Evolutionary conservation across 2,329 filamentous ascomycete genomes (phyloP), one percentile per base, ranked within the genome.

Genomic region (Cladosporium sp.): DNA sequence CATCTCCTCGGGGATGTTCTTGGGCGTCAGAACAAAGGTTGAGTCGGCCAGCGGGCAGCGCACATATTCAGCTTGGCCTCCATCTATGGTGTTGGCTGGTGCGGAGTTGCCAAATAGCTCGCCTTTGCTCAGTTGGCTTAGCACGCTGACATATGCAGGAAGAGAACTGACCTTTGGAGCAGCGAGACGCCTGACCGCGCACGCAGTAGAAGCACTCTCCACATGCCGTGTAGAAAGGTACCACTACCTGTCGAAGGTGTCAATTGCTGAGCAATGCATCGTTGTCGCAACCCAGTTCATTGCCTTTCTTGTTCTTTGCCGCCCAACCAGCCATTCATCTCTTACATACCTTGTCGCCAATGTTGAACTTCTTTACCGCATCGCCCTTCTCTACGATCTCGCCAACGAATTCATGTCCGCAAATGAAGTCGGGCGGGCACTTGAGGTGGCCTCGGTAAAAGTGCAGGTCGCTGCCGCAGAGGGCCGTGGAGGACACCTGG

Each of bases 391-490:
- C 80, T 29, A 84, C 78, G 8, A 95, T 81, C 19, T 76, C 79
- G 4, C 91, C 91, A 2, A 88, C 89, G 64, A 95, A 95, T 64
- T 96, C 91, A 66, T 96, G 91, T 52, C 88, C 86, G 81, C 61
- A 65, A 52, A 85, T 80, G 62, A 83, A 84, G 29, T 75, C 80
- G 0, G 85, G 80, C 1, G 70, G 75, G 6, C 83, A 85, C 19
- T 82, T 78, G 64, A 95, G 83, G 61, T 89, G 85, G 30, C 91
- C 91, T 40, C 90, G 86, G 71, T 85, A 96, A 48, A 89, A 83
- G 69, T 96, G 91, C 32, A 96, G 76, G 65, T 96, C 90, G 63
- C 87, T 92, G 65, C 91, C 91, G 67, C 91, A 96, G 27, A 96
- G 78, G 13, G 89, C 91, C 20, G 89, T 88, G 60, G 88, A 87